These are phyloP conservation scores for Apium graveolens DNA, from an alignment of 129 eudicot genomes.

Conservation along the genomic window DNA sequence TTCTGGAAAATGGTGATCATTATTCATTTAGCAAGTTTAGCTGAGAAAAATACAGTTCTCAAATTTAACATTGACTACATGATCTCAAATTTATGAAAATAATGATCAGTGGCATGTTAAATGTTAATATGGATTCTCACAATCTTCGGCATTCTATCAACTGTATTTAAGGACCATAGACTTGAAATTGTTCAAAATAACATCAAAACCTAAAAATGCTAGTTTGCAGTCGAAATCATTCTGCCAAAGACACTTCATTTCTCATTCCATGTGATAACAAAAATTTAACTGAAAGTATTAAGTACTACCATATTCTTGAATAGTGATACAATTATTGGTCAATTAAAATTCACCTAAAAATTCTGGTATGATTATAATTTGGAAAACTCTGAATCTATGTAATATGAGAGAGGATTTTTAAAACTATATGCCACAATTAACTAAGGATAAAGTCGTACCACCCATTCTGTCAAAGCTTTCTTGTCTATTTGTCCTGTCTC, in stretches of 20 bases:
- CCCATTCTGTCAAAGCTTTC: conserved; percentile 77
- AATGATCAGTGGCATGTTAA: background rate
- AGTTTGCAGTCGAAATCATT: background rate
- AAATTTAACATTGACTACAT: background rate
- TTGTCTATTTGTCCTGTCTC: conserved; percentile 57
- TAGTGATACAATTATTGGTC: background rate
- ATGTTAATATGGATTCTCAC: background rate
- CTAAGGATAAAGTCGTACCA: conserved; percentile 41
- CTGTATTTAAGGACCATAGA: background rate
- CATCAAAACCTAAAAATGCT: background rate
- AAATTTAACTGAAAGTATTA: background rate
- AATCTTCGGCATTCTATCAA: background rate
- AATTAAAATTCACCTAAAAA: background rate
- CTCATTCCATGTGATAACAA: background rate
- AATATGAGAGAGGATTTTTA: background rate
- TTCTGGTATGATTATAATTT: background rate
- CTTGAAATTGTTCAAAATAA: too few relatives aligned
- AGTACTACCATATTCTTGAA: background rate
- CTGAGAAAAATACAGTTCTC: background rate
- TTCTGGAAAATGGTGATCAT: background rate
- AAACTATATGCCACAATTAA: background rate
- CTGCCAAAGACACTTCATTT: background rate
- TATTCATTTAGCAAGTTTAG: background rate
- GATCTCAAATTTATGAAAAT: background rate
- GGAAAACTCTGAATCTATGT: background rate